These are phyloP conservation scores for Tuber microsphaerosporum DNA, from an alignment of 495 filamentous ascomycete species.

Conservation along the genomic window DNA sequence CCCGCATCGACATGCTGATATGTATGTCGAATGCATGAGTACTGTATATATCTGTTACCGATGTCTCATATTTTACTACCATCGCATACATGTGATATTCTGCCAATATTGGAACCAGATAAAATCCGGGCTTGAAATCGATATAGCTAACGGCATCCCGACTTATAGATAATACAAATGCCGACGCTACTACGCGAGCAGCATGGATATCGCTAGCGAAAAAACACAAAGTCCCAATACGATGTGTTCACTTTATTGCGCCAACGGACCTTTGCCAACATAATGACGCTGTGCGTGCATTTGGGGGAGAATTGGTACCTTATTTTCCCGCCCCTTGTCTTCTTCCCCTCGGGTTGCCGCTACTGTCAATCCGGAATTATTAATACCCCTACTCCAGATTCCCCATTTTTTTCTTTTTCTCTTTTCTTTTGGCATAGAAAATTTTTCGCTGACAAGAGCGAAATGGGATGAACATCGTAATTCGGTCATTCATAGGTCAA, in stretches of 20 bases:
- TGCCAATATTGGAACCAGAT: conserved; percentile 20
- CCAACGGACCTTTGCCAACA: conserved; percentile 68
- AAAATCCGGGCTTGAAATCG: conserved; percentile 15
- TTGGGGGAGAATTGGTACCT: conserved; percentile 53
- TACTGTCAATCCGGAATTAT: neutral
- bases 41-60: conserved; percentile 11
- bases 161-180: conserved; percentile 80
- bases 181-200: conserved; percentile 63
- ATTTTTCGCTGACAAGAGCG: neutral
- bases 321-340: conserved; percentile 33
- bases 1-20: conserved; percentile 1
- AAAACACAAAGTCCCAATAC: conserved; percentile 64
- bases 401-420: neutral
- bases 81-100: conserved; percentile 15
- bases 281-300: conserved; percentile 75
- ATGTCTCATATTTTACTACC: conserved; percentile 1
- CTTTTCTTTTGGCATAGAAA: neutral
- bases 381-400: neutral
- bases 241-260: conserved; percentile 79
- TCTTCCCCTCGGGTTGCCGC: conserved; percentile 17
- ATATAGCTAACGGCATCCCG: conserved; percentile 28
- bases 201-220: conserved; percentile 69
- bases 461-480: conserved; percentile 12
- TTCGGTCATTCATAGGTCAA: conserved; percentile 54
- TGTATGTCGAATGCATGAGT: neutral